Conservation (phyloP, 2,329 filamentous ascomycete species). For the Fusarium sulawesiense region DNA sequence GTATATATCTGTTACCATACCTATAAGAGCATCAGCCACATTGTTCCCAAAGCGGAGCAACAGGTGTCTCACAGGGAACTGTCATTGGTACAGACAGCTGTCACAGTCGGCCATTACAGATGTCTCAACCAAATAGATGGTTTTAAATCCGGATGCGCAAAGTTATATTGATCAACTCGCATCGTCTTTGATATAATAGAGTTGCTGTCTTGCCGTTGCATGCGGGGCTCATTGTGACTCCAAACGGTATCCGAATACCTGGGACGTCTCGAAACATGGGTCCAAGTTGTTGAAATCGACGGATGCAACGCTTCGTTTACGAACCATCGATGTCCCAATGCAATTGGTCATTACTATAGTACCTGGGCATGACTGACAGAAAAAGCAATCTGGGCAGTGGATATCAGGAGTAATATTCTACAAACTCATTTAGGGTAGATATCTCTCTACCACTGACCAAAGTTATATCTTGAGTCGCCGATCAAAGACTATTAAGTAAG, state of each 20-base stretch:
- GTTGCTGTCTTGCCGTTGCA: constrained; percentile 9
- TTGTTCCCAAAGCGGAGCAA: constrained; percentile 9
- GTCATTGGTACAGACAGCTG: constrained; percentile 3
- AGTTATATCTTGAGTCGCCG: neutral
- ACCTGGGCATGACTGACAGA: neutral
- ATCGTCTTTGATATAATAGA: neutral
- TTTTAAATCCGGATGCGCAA: neutral
- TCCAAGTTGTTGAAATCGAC: neutral
- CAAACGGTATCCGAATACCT: neutral
- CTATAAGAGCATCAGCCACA: neutral
- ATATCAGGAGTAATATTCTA: neutral
- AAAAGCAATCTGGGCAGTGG: neutral
- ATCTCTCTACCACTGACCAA: neutral
- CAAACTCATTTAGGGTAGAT: neutral
- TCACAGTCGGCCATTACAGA: neutral
- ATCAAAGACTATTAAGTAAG: neutral
- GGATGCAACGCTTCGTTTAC: neutral
- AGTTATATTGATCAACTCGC: neutral
- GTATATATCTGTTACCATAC: neutral
- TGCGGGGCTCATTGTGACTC: neutral
- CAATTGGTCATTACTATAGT: neutral
- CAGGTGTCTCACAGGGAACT: constrained; percentile 13
- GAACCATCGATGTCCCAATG: neutral
- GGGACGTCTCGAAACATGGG: neutral
- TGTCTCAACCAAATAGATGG: constrained; percentile 10